Percentiles rank a stretch among this genome's conserved stretches.
Conservation (phyloP, 345 rosid genomes). For the Acer campestre region DNA sequence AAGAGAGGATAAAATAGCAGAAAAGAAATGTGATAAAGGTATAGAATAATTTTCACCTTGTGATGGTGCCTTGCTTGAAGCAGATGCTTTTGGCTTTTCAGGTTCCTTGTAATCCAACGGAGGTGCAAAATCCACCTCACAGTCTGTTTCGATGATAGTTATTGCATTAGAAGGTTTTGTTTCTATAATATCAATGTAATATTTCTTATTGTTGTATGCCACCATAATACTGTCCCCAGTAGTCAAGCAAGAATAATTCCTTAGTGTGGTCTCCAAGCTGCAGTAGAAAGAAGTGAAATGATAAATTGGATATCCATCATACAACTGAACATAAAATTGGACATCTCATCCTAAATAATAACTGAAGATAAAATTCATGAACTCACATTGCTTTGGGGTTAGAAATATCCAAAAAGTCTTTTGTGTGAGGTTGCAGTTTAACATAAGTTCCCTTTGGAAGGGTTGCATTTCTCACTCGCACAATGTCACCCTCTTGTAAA, state of each 20-base stretch:
- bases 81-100: conserved; percentile 57
- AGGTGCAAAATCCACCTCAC: conserved; percentile 99
- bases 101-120: conserved; percentile 99
- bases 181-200: conserved; percentile 93
- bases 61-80: conserved; percentile 48
- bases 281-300: conserved; percentile 22
- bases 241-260: conserved; percentile 96
- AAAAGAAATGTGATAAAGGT: background rate
- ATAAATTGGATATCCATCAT: background rate
- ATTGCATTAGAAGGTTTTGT: conserved; percentile 94
- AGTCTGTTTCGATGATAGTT: conserved; percentile 98
- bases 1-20: background rate
- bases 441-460: conserved; percentile 98
- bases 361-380: background rate
- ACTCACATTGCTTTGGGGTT: conserved; percentile 99
- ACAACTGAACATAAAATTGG: background rate
- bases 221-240: conserved; percentile 99
- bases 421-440: conserved; percentile 95
- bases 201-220: conserved; percentile 95
- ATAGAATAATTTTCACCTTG: conserved; percentile 52
- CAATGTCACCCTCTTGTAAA: conserved; percentile 91
- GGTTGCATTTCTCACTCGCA: conserved; percentile 80
- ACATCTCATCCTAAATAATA: background rate
- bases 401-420: conserved; percentile 92
- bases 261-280: conserved; percentile 94